A percentile compares a stretch with the other conserved stretches of the same genome.
Conservation (phyloP, 106 monocot genomes). For the Dioscorea dumetorum region DNA sequence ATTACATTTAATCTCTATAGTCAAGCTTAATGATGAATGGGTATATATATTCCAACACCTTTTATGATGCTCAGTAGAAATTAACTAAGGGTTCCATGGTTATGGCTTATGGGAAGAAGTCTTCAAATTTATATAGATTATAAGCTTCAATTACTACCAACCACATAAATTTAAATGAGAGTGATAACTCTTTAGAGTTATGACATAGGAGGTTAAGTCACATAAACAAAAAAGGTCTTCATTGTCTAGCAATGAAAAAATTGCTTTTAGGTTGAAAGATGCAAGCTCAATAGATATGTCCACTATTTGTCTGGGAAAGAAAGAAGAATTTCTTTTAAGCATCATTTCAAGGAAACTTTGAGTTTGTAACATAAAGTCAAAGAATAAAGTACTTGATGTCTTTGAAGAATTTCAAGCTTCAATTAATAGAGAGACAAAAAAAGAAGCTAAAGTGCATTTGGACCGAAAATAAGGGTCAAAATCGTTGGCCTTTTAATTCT, state of each 20-base stretch:
- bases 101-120: too few species aligned
- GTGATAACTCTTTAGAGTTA: too few species aligned
- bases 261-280: background rate
- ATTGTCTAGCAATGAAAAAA: background rate
- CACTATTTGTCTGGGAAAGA: background rate
- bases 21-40: too few species aligned
- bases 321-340: background rate
- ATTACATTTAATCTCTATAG: too few species aligned
- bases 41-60: too few species aligned
- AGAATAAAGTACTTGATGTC: constrained; percentile 2
- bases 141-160: too few species aligned
- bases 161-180: too few species aligned
- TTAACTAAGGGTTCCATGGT: too few species aligned
- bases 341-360: background rate
- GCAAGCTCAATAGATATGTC: background rate
- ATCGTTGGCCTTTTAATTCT: background rate
- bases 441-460: constrained; percentile 5
- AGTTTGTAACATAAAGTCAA: background rate
- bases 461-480: constrained; percentile 1
- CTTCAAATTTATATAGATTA: too few species aligned
- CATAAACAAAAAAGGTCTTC: background rate
- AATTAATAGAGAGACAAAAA: background rate
- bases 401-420: constrained; percentile 3
- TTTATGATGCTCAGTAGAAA: too few species aligned
- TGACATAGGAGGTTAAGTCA: background rate